These are phyloP conservation scores for Glonium stellatum DNA, from an alignment of 495 filamentous ascomycete genomes.

Conservation along the genomic window DNA sequence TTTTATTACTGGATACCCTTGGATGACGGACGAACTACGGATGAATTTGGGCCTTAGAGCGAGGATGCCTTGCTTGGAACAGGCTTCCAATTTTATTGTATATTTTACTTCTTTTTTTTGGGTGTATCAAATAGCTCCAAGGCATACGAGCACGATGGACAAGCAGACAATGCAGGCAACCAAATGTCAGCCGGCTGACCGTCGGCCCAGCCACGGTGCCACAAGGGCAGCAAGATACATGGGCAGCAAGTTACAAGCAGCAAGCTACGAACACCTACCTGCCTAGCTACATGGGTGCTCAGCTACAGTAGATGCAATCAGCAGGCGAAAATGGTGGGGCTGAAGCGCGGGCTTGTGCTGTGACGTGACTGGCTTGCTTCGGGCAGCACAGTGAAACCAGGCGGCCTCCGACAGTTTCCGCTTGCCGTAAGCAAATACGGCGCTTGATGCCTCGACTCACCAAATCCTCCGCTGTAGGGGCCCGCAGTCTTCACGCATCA, in stretches of 20 bases:
- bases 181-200: not conserved
- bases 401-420: slow-evolving; percentile 5
- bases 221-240: too few relatives aligned
- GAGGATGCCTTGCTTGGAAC: too few relatives aligned
- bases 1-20: not conserved
- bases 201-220: not conserved
- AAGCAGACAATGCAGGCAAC: not conserved
- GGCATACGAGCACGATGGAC: not conserved
- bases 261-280: too few relatives aligned
- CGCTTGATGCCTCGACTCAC: not conserved
- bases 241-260: too few relatives aligned
- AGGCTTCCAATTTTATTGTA: not conserved
- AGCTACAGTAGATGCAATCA: too few relatives aligned
- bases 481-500: too few relatives aligned
- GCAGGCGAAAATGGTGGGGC: not conserved
- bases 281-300: too few relatives aligned
- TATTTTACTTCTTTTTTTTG: not conserved
- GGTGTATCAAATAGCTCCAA: not conserved
- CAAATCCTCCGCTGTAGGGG: not conserved
- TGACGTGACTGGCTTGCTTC: slow-evolving; percentile 13
- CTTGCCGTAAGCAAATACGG: not conserved
- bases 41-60: not conserved
- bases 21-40: not conserved
- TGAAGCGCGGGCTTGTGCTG: not conserved
- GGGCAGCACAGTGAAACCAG: not conserved